phyloP scores from a whole-genome alignment of 2,329 filamentous ascomycete species.

The Teratosphaeria epicoccoides region DNA sequence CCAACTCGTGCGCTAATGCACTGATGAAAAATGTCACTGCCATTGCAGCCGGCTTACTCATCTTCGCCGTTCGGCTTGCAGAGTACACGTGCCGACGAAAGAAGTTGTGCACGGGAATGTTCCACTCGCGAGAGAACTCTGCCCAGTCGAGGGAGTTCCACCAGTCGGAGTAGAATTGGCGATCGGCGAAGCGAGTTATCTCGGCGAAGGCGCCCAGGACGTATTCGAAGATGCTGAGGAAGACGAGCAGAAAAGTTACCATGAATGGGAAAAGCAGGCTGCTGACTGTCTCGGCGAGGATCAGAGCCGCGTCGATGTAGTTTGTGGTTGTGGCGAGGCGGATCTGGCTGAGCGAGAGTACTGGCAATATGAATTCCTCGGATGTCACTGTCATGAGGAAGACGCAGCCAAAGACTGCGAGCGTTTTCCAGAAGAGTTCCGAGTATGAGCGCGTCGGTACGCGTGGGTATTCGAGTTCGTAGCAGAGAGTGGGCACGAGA shows the following conservation, averaged over 20 bases:
- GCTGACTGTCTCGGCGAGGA: constrained; percentile 81
- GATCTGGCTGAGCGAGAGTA: constrained; percentile 62
- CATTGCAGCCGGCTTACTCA: constrained; percentile 69
- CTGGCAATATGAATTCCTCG: constrained; percentile 91
- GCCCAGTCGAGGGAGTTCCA: constrained; percentile 77
- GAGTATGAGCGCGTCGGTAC: constrained; percentile 64
- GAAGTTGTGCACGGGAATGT: constrained; percentile 94
- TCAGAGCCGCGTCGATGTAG: constrained; percentile 58
- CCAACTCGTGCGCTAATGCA: constrained; percentile 81
- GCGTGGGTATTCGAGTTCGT: constrained; percentile 92
- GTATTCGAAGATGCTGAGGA: constrained; percentile 98
- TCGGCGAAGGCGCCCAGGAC: constrained; percentile 89
- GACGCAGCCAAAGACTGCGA: constrained; percentile 91
- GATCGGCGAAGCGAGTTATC: constrained; percentile 72
- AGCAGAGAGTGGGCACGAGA: constrained; percentile 89
- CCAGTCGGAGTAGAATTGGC: constrained; percentile 79
- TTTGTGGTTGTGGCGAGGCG: constrained; percentile 40
- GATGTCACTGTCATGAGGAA: constrained; percentile 84
- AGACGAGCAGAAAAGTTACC: constrained; percentile 88
- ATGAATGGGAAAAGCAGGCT: constrained; percentile 94
- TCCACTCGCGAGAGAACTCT: constrained; percentile 94
- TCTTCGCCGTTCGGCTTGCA: constrained; percentile 58
- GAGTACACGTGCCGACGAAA: constrained; percentile 89
- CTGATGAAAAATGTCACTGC: constrained; percentile 85
- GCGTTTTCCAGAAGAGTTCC: constrained; percentile 70